Conservation (phyloP, 345 rosid genomes). For the Jatropha curcas region DNA sequence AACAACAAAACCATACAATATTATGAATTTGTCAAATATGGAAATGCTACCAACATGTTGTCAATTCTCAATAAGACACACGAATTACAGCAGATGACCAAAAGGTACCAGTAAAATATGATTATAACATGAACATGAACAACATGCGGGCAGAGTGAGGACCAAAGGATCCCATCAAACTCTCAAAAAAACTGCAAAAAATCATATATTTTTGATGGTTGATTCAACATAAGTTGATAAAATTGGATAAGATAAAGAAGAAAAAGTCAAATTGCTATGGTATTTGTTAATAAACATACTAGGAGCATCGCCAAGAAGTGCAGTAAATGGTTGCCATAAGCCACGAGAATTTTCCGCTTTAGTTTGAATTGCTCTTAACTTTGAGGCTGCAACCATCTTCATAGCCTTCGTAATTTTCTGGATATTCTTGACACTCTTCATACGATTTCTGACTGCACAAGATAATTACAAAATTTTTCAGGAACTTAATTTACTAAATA, state of each 20-base stretch:
- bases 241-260: not conserved
- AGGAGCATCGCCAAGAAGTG: slow-evolving; percentile 73
- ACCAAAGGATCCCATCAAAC: not conserved
- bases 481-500: not conserved
- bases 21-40: not conserved
- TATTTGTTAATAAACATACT: slow-evolving; percentile 36
- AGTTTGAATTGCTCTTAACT: slow-evolving; percentile 79
- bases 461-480: slow-evolving; percentile 8
- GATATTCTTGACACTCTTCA: slow-evolving; percentile 98
- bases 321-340: slow-evolving; percentile 89
- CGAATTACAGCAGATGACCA: not conserved
- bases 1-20: not conserved
- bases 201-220: not conserved
- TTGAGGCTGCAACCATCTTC: slow-evolving; percentile 99
- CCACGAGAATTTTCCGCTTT: slow-evolving; percentile 97
- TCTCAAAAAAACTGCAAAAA: not conserved
- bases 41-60: not conserved
- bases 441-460: slow-evolving; percentile 83
- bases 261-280: not conserved
- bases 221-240: not conserved
- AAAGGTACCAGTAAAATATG: not conserved
- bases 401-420: slow-evolving; percentile 98
- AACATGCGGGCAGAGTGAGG: not conserved
- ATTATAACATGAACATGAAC: not conserved
- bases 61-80: not conserved